Evolutionary conservation across 805 yeast genomes (phyloP), one percentile per base, ranked within the genome.

Genomic region (Metschnikowia gelsemii): DNA sequence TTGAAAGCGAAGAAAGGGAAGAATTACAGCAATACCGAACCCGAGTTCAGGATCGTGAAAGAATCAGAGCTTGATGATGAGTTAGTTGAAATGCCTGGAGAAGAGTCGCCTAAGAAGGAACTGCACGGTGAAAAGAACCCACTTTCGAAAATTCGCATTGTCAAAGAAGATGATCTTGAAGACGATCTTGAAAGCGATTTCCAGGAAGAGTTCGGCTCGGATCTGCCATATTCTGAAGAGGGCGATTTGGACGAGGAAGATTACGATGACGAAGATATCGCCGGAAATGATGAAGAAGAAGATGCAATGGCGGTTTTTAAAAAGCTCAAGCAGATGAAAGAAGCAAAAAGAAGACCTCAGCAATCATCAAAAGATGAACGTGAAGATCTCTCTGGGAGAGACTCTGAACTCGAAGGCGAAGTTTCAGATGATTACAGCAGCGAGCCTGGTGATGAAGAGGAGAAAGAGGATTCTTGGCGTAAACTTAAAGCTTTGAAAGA

Each of bases 241-340:
- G 47, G 38, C 3, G 54, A 42, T 11, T 31, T 34, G 22, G 47
- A 32, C 5, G 44, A 40, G 8, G 53, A 61, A 1, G 73, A 63
- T 35, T 75, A 70, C 32, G 75, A 75, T 2, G 35, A 29, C 4
- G 35, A 26, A 9, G 28, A 30, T 3, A 19, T 27, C 16, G 42
- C n/a, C 25, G 36, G 25, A 22, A 31, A 33, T 2, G 41, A 27
- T 18, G 44, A 40, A 16, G 52, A 38, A 21, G 54, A 45, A 13
- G 59, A 62, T 26, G 63, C 67, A 4, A 42, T 61, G 19, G 62
- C 58, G 3, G 52, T 58, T 27, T 51, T 52, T 45, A 51, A 43
- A 13, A 45, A 35, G 14, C 54, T 50, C 26, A 49, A 43, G 25
- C 46, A 42, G 35, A 43, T 36, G 25, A 42, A 43, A 23, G 35